Conservation (phyloP, 2,329 filamentous ascomycete genomes). For the Talaromyces sp. region DNA sequence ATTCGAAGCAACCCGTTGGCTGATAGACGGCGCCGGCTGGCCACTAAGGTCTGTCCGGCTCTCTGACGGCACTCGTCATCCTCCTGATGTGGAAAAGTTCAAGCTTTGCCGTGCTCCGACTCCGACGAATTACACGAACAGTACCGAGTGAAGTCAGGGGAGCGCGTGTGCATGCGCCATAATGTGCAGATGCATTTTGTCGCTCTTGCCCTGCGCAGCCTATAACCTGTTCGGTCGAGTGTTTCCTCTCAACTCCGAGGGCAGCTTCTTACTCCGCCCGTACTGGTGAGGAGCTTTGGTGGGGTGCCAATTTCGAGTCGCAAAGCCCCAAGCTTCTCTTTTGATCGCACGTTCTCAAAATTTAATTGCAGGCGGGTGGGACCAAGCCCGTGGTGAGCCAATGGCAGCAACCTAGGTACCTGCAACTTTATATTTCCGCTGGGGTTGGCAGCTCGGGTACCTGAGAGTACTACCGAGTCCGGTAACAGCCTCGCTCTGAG, state of each 20-base stretch:
- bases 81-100: not conserved
- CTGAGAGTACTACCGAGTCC: not conserved
- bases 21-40: constrained; percentile 6
- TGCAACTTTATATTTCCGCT: not conserved
- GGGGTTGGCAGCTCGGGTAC: constrained; percentile 4
- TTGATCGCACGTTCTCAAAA: not conserved
- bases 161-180: not conserved
- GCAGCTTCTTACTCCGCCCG: not conserved
- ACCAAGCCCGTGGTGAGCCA: not conserved
- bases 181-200: not conserved
- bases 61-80: not conserved
- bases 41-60: constrained; percentile 12
- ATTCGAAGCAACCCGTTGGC: constrained; percentile 8
- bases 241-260: not conserved
- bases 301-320: not conserved
- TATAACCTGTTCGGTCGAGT: not conserved
- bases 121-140: not conserved
- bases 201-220: not conserved
- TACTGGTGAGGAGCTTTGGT: not conserved
- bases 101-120: not conserved
- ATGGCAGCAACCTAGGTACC: not conserved
- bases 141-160: not conserved
- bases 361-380: not conserved
- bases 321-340: not conserved
- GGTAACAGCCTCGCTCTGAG: not conserved